Percentiles rank a stretch among this genome's conserved stretches.
Conservation (phyloP, 495 filamentous ascomycete species). For the Saxispiralis lemnorum region DNA sequence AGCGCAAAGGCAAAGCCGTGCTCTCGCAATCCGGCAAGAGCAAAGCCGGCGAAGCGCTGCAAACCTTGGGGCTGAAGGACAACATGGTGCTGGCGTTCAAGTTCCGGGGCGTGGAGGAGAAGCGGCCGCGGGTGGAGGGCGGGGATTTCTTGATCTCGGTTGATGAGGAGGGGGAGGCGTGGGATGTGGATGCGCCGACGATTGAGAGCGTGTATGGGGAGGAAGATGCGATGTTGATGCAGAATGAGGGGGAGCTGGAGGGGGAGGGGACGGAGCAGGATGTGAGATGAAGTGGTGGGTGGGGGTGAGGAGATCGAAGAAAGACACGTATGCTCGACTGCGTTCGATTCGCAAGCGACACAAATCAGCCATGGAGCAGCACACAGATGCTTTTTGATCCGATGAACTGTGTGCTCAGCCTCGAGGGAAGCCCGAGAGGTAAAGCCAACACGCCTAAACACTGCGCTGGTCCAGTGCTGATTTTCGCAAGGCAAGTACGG, state of each 20-base stretch:
- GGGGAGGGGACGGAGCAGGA: slow-evolving; percentile 5
- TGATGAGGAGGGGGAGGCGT: slow-evolving; percentile 34
- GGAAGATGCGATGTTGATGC: neutral
- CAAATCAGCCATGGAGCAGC: no score
- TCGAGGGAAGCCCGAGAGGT: no score
- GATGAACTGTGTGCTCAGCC: no score
- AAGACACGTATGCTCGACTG: no score
- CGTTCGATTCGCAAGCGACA: no score
- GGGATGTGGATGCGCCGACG: slow-evolving; percentile 46
- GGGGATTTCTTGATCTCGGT: slow-evolving; percentile 10
- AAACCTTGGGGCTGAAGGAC: slow-evolving; percentile 37
- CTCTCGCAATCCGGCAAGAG: slow-evolving; percentile 13
- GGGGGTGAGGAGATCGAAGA: no score
- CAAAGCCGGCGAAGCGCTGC: slow-evolving; percentile 23
- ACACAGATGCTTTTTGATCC: no score
- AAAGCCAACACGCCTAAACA: no score
- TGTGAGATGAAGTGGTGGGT: no score
- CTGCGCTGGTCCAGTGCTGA: no score
- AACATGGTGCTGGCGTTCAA: slow-evolving; percentile 54
- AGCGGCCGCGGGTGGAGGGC: slow-evolving; percentile 3
- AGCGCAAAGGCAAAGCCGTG: slow-evolving; percentile 18
- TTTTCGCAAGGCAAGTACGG: no score
- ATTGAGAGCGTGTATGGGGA: slow-evolving; percentile 38
- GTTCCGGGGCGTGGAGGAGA: slow-evolving; percentile 28
- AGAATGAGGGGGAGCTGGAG: neutral